Evolutionary conservation across 805 yeast species (phyloP).

Genomic region (Blastobotrys muscicola): DNA sequence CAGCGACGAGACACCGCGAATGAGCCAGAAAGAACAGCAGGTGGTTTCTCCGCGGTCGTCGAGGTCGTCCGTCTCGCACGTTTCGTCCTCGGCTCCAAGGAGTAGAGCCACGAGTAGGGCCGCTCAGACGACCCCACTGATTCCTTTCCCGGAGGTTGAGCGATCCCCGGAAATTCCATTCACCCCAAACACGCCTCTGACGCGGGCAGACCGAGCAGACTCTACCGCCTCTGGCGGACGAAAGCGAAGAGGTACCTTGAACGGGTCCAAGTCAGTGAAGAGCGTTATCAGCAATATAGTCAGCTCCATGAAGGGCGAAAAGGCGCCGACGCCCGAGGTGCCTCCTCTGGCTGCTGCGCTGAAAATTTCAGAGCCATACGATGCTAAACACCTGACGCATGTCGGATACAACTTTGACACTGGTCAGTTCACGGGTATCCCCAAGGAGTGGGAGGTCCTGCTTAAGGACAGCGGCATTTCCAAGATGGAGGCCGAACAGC

Average conservation of each 20-base stretch:
- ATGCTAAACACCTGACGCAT: slow-evolving; percentile 87
- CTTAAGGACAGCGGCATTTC: slow-evolving; percentile 82
- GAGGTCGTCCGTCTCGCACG: slow-evolving; percentile 10
- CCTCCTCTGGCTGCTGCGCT: slow-evolving; percentile 8
- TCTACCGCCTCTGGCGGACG: slow-evolving; percentile 6
- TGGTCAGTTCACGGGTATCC: slow-evolving; percentile 86
- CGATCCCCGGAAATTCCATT: slow-evolving; percentile 1
- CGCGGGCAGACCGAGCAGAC: slow-evolving; percentile 3
- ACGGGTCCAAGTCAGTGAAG: slow-evolving; percentile 14
- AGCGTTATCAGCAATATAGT: slow-evolving; percentile 20
- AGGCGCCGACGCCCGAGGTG: slow-evolving; percentile 4
- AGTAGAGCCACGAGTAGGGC: slow-evolving; percentile 17
- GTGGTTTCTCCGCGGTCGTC: slow-evolving; percentile 4
- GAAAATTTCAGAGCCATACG: slow-evolving; percentile 84
- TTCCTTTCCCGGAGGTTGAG: not conserved
- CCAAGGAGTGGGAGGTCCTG: slow-evolving; percentile 84
- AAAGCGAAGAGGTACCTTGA: slow-evolving; percentile 15
- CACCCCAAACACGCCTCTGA: slow-evolving; percentile 4
- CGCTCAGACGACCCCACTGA: slow-evolving; percentile 10
- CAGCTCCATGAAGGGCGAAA: slow-evolving; percentile 12
- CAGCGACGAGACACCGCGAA: not conserved
- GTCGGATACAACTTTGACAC: slow-evolving; percentile 80
- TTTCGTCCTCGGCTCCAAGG: slow-evolving; percentile 6
- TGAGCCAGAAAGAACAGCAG: not conserved
- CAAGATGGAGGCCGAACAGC: slow-evolving; percentile 75